These are phyloP conservation scores for Phaffomyces thermotolerans DNA, from an alignment of 805 yeast species.

Conservation along the genomic window DNA sequence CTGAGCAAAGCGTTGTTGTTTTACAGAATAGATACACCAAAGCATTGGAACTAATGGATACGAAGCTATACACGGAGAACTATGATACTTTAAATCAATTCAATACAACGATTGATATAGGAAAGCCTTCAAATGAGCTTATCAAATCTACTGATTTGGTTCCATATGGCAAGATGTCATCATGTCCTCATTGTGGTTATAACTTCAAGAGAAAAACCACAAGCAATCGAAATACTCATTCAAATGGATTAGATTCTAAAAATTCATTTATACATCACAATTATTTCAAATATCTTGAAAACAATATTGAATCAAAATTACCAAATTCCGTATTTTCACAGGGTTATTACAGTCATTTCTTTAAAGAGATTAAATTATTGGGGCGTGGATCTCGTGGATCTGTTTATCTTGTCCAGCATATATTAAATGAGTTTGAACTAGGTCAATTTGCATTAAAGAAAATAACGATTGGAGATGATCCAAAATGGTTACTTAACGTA, in stretches of 20 bases:
- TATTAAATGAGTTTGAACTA: constrained; percentile 58
- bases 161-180: neutral
- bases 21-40: constrained; percentile 7
- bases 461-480: constrained; percentile 75
- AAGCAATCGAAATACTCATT: neutral
- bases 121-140: neutral
- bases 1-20: constrained; percentile 3
- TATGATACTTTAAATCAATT: neutral
- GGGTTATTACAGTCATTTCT: constrained; percentile 74
- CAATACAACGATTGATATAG: no score
- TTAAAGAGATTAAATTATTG: constrained; percentile 48
- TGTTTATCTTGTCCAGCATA: constrained; percentile 78
- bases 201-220: neutral
- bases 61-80: neutral
- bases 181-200: constrained; percentile 10
- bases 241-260: neutral
- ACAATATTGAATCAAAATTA: constrained; percentile 21
- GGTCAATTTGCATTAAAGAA: constrained; percentile 83
- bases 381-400: constrained; percentile 85
- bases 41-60: constrained; percentile 5
- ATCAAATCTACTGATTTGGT: neutral
- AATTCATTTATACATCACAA: constrained; percentile 7
- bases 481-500: constrained; percentile 60
- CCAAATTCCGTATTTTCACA: constrained; percentile 63
- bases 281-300: constrained; percentile 18